These are phyloP conservation scores for Fraxinus cuspidata DNA, from an alignment of 257 asterid species.

Conservation along the genomic window DNA sequence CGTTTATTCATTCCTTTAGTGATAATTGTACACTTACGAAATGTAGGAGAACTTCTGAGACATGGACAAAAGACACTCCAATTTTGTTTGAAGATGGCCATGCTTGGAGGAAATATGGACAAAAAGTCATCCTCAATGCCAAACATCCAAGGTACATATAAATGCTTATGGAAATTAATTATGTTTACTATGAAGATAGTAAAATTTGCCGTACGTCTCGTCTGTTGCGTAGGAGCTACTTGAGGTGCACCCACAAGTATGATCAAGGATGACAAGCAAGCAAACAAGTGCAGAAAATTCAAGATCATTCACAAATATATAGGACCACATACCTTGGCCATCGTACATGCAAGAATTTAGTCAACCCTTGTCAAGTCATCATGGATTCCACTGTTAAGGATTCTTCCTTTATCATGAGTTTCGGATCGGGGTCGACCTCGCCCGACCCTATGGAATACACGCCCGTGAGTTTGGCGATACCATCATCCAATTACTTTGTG, in stretches of 20 bases:
- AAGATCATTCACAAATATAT: conserved; percentile 49
- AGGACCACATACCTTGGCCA: conserved; percentile 59
- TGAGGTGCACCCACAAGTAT: conserved; percentile 69
- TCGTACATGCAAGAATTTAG: conserved; percentile 47
- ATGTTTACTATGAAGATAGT: too few relatives aligned
- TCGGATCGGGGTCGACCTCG: conserved; percentile 25
- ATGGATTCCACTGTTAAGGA: conserved; percentile 27
- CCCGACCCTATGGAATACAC: neutral
- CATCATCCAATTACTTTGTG: conserved; percentile 21
- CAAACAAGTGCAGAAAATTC: conserved; percentile 59
- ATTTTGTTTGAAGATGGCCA: conserved; percentile 54
- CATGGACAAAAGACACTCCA: conserved; percentile 36
- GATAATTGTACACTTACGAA: too few relatives aligned
- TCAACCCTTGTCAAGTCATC: conserved; percentile 27
- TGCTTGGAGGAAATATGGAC: conserved; percentile 89
- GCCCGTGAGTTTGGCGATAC: too few relatives aligned
- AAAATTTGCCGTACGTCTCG: too few relatives aligned
- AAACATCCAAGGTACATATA: conserved; percentile 55
- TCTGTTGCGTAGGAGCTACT: conserved; percentile 51
- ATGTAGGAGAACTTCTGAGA: conserved; percentile 55
- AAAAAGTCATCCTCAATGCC: conserved; percentile 56
- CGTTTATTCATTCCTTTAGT: too few relatives aligned
- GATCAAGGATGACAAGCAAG: conserved; percentile 68
- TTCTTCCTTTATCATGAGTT: conserved; percentile 45
- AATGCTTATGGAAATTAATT: neutral